Evolutionary conservation across 2,329 filamentous ascomycete genomes (phyloP).

Genomic region (Diaporthe citri): DNA sequence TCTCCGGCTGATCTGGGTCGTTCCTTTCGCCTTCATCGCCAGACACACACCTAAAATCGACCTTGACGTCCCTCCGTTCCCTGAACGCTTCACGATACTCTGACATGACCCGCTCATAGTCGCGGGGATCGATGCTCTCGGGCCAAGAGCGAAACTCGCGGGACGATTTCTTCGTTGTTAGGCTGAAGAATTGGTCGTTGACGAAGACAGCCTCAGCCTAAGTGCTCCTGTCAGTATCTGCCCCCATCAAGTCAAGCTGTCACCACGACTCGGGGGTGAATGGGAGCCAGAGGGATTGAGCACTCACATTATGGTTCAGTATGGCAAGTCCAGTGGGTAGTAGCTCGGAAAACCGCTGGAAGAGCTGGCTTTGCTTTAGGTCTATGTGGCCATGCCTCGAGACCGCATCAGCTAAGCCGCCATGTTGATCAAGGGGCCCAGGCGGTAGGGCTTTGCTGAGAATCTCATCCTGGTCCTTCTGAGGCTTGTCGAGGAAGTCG

Average conservation of each 20-base stretch:
- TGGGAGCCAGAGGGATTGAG: too few relatives aligned
- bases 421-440: background rate
- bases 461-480: conserved; percentile 25
- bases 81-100: conserved; percentile 27
- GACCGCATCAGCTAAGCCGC: background rate
- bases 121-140: conserved; percentile 33
- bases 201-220: conserved; percentile 31
- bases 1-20: background rate
- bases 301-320: conserved; percentile 6
- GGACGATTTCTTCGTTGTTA: conserved; percentile 24
- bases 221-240: background rate
- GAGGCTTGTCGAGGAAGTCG: conserved; percentile 14
- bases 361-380: conserved; percentile 29
- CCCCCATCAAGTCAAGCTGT: background rate
- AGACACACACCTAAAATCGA: conserved; percentile 21
- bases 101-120: conserved; percentile 31
- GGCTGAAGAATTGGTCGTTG: conserved; percentile 29
- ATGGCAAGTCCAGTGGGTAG: conserved; percentile 22
- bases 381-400: conserved; percentile 5
- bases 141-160: conserved; percentile 33
- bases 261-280: background rate
- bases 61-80: conserved; percentile 30
- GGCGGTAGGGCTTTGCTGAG: background rate
- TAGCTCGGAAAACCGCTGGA: conserved; percentile 28
- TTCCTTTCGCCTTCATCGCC: conserved; percentile 14